Base-by-base conservation (phyloP, 2,329 filamentous ascomycete species). In the Emmonsiellopsis sp. region DNA sequence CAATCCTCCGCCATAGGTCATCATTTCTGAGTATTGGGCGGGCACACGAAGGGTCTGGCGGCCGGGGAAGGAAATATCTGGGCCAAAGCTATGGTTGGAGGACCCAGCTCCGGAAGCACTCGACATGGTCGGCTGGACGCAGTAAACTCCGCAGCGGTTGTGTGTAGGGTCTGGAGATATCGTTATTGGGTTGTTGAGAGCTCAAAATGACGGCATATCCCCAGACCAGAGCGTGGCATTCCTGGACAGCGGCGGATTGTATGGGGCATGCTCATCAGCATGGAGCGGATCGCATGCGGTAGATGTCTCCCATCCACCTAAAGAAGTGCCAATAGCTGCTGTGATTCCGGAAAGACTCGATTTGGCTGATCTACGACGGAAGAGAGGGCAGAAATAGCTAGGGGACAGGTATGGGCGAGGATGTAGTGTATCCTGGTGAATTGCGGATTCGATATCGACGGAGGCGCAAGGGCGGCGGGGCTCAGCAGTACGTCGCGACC, bases 31-130 rank as follows among this genome's bases (percentile, higher is more conserved):
- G 11, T 42, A 10, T 14, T 21, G 31, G 13, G 31, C 33, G 7
- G 49, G 42, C 13, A 45, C 10, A 43, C 42, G 34, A 37, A 52
- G 49, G 6, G 49, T 52, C 11, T 52, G 40, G 42, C 49, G 49
- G 6, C 37, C 17, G 37, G 42, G 13, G 27, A 50, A 46, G 7
- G 17, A n/a, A 8, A 10, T 17, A 8, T 14, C 10, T 5, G 21
- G 7, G n/a, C 14, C 37, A 32, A 17, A 3, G 27, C 27, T 27
- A 21, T 33, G 32, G 21, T 33, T 42, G 21, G 37, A 42, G 40
- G 11, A 17, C 17, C 27, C 39, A 34, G 48, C 17, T 17, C 48
- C 48, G 9, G 42, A 5, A 10, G 32, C 33, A 34, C 37, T 34
- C 27, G 48, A 50, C 48, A 50, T 50, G 14, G 21, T 50, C 36